phyloP scores from a whole-genome alignment of 495 filamentous ascomycete genomes.

The Geopyxis carbonaria region DNA sequence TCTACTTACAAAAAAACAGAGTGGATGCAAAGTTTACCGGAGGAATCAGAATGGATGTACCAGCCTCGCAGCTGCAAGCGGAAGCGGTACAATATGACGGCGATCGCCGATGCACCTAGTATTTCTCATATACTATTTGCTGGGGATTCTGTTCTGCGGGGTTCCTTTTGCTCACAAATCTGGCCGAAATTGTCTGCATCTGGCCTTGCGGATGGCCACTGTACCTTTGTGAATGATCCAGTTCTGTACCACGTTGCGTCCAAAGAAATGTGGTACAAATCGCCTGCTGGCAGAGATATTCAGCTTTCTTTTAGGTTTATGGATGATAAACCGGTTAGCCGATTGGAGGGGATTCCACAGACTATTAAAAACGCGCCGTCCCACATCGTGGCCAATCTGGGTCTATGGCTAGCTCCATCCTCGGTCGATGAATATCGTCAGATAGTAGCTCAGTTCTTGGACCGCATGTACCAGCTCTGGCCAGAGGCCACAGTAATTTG shows the following conservation, averaged over 20 bases:
- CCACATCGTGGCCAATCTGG: conserved; percentile 4
- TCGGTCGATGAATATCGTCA: neutral
- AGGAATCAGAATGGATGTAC: conserved; percentile 8
- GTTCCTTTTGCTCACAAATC: conserved; percentile 10
- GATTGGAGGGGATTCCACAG: neutral
- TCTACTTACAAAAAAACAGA: neutral
- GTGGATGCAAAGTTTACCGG: conserved; percentile 1
- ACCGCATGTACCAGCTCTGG: conserved; percentile 7
- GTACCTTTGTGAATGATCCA: conserved; percentile 3
- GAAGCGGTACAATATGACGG: conserved; percentile 3
- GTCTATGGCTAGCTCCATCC: conserved; percentile 4
- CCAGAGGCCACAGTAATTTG: conserved; percentile 7
- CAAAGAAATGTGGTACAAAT: conserved; percentile 3
- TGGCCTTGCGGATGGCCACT: conserved; percentile 1
- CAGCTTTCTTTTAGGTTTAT: conserved; percentile 3
- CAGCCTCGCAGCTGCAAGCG: conserved; percentile 9
- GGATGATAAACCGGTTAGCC: conserved; percentile 1
- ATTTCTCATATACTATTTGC: conserved; percentile 10
- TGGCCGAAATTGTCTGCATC: conserved; percentile 1
- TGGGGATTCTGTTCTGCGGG: conserved; percentile 7
- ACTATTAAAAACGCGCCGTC: no score
- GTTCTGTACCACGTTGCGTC: conserved; percentile 2
- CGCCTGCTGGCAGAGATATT: neutral
- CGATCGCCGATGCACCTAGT: neutral
- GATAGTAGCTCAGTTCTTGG: conserved; percentile 4